Evolutionary conservation across 2,329 filamentous ascomycete species (phyloP), one percentile per base, ranked within the genome.

Genomic region (Diaporthe ampelina): DNA sequence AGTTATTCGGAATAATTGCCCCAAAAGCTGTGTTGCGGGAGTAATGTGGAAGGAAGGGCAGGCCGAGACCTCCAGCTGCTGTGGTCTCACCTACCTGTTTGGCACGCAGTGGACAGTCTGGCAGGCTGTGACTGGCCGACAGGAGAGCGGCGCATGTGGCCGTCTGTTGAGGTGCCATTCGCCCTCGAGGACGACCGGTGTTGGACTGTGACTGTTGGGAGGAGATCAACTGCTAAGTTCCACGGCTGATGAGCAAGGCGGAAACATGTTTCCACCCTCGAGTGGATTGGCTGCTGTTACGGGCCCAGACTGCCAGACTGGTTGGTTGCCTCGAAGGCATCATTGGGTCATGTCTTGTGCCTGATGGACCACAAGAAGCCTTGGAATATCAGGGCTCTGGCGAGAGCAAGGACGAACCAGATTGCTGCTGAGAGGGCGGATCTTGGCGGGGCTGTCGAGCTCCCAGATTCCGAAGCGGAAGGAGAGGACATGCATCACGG

Each of bases 131-230:
- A 13, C 37, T 40, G 37, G 11, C 37, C 15, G 37, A 11, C 8
- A 45, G 59, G 19, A 26, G 24, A 26, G 65, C 17, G 17, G 45
- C 15, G 48, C 67, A 67, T 19, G 50, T 74, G 50, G 26, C 67
- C 17, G n/a, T 32, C 15, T 32, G n/a, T 24, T 8, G 40, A 21
- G 11, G 13, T 56, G 45, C 56, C 56, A 73, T 63, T 74, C 70
- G 73, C 69, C 54, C 29, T 52, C n/a, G 58, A 54, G n/a, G 48
- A 48, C 61, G 48, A 48, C 61, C 5, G 45, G 26, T 35, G 29
- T 5, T 24, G 11, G 61, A 17, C 29, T n/a, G 32, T 43, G n/a
- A 19, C 59, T 35, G 29, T 21, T 4, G 40, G 37, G 15, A 43
- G 40, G 13, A 26, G 29, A 37, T 29, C 24, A 63, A 29, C 15